phyloP scores from a whole-genome alignment of 306 rosid species.

The Prunus persica region DNA sequence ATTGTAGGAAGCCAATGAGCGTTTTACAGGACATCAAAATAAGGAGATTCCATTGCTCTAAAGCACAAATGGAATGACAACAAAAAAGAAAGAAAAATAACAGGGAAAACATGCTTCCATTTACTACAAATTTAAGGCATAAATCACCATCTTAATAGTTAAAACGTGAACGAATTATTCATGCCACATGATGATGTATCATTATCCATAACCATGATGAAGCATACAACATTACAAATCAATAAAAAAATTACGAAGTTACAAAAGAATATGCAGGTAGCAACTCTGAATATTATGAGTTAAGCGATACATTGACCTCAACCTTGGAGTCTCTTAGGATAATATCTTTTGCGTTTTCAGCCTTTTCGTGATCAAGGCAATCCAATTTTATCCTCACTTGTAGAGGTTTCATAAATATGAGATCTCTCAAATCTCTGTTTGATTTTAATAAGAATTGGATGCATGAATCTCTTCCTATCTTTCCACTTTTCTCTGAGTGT shows the following conservation, averaged over 20 bases:
- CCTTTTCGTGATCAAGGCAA: constrained; percentile 63
- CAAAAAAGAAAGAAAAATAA: too few species aligned
- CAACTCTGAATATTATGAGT: constrained; percentile 20
- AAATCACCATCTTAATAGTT: background rate
- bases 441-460: constrained; percentile 47
- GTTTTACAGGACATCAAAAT: background rate
- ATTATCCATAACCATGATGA: background rate
- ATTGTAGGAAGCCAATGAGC: background rate
- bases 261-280: background rate
- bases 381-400: constrained; percentile 66
- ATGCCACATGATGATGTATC: too few species aligned
- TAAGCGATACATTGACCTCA: constrained; percentile 54
- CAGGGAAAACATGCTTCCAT: background rate
- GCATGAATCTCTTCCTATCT: constrained; percentile 52
- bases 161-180: background rate
- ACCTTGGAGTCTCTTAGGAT: constrained; percentile 59
- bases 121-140: too few species aligned
- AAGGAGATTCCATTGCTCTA: background rate
- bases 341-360: constrained; percentile 56
- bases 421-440: constrained; percentile 63
- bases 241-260: background rate
- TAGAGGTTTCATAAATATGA: constrained; percentile 62
- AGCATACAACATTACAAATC: background rate
- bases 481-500: constrained; percentile 40
- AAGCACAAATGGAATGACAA: background rate